Evolutionary conservation across 257 asterid genomes (phyloP), one percentile per base, ranked within the genome.

Genomic region (Primulina tabacum): DNA sequence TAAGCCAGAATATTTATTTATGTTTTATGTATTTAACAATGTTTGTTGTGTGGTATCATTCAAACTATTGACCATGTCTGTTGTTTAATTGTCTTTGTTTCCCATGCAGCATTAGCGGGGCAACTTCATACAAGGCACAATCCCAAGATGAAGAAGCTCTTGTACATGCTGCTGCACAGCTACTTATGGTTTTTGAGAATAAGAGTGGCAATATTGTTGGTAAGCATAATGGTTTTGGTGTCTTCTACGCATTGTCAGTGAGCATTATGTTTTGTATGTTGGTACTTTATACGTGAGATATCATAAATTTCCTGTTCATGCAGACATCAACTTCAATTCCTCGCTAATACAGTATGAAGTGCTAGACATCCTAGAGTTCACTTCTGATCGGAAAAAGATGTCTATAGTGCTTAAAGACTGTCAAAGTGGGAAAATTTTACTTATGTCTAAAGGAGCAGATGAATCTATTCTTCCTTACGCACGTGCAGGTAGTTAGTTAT

Each of bases 141-240:
- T 94, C 99, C 40, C 99, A 94, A 86, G 99, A 94, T 73, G 99
- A 94, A 81, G 99, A 94, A 87, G 99, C 97, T 80, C 96, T 94
- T 70, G 99, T 91, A 64, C 92, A 80, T 57, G 99, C 97, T 67
- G 97, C 99, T 71, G 92, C 97, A 80, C 78, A 75, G 70, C 81
- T 89, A 86, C 86, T 88, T 78, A 91, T 94, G 97, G 83, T 81
- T 73, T 80, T 86, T 53, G 75, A 79, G 79, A 86, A 77, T 68
- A 94, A 88, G 83, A 85, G 80, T 64, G 95, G 90, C 71, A 86
- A 82, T 71, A 64, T 84, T 75, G 82, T 90, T 76, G 99, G 99
- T 94, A 85, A 75, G 88, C 55, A 56, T 24, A n/a, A 32, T 50
- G 57, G 62, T 18, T 71, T 64, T 75, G 52, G n/a, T 40, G 6